Evolutionary conservation across 768 basidiomycete genomes (phyloP), one percentile per base, ranked within the genome.

Genomic region (Jaapia argillacea): DNA sequence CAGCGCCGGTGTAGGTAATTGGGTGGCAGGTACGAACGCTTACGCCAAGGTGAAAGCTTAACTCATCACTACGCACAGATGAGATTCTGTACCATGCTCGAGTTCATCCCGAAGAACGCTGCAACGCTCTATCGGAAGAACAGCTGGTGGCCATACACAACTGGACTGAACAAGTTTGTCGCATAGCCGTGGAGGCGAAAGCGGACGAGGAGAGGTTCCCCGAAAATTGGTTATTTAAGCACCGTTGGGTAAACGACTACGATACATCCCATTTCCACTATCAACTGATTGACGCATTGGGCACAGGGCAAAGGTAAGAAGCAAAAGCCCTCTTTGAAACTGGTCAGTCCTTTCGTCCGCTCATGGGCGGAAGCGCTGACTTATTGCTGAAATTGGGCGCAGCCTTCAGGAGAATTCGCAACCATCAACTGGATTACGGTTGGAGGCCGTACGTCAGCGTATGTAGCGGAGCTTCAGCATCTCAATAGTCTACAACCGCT

Each of bases 1-100:
- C 63, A 82, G 75, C 48, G 84, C 85, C 7, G 86, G 86, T 1
- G 74, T 89, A 6, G 82, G 86, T 3, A 89, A 88, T 56, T 88
- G 85, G 80, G 75, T 88, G 16, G 85, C 85, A 52, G 83, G 82
- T 77, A 50, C 35, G 54, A 59, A 53, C 21, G n/a, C 31, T 25
- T 27, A n/a, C n/a, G n/a, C n/a, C n/a, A n/a, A n/a, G n/a, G n/a
- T n/a, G n/a, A n/a, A n/a, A n/a, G n/a, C n/a, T n/a, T n/a, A n/a
- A n/a, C n/a, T n/a, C n/a, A n/a, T n/a, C n/a, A n/a, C 27, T 21
- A 38, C 22, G 48, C 24, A 36, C 45, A 78, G 79, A 84, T 55
- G 81, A 85, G 60, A 75, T 87, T 37, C 57, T 88, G 28, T 87
- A 85, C 57, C 79, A 87, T 54, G 69, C 85, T 4, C 63, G 72